phyloP scores from a whole-genome alignment of 306 rosid genomes.

The Gastrolobium bilobum region DNA sequence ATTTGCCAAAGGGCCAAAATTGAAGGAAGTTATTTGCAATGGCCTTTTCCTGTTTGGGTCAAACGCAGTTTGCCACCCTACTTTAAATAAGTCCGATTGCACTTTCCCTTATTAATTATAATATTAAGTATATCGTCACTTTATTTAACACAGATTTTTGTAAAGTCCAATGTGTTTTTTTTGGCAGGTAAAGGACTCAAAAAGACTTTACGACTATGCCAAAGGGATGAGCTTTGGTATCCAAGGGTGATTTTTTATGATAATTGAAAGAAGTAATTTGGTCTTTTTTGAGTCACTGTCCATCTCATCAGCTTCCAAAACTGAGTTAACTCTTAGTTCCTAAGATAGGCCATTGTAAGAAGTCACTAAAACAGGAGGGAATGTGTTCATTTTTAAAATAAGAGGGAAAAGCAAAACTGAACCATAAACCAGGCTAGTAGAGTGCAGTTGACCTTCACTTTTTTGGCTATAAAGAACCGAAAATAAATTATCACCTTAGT shows the following conservation, averaged over 20 bases:
- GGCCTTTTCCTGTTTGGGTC: constrained; percentile 3
- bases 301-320: constrained; percentile 23
- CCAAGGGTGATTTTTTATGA: constrained; percentile 9
- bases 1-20: constrained; percentile 15
- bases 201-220: constrained; percentile 17
- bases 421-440: constrained; percentile 34
- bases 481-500: constrained; percentile 72
- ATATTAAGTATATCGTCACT: neutral
- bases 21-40: constrained; percentile 19
- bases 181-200: constrained; percentile 22
- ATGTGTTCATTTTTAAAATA: constrained; percentile 15
- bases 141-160: constrained; percentile 3
- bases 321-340: constrained; percentile 11
- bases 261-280: constrained; percentile 35
- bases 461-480: constrained; percentile 26
- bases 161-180: neutral
- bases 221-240: constrained; percentile 4
- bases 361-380: constrained; percentile 30
- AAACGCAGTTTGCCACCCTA: constrained; percentile 20
- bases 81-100: constrained; percentile 24
- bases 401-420: constrained; percentile 20
- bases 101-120: constrained; percentile 14
- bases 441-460: neutral
- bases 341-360: neutral
- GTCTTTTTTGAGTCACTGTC: constrained; percentile 14